Percentiles rank a stretch among this genome's conserved stretches.
Conservation (phyloP, 1,139 yeast species). For the Kurtzmaniella natalensis region DNA sequence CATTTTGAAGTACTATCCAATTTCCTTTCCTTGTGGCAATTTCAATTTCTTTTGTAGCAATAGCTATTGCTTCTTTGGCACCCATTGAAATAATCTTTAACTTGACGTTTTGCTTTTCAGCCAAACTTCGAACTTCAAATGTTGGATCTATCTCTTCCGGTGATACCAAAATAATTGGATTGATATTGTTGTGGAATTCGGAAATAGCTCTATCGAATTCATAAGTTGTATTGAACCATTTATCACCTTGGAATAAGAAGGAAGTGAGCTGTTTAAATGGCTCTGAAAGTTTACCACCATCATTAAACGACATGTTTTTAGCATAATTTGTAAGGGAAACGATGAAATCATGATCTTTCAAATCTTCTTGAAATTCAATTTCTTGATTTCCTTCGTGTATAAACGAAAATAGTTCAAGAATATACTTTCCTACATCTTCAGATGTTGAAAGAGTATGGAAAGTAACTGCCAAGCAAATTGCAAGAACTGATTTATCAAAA, state of each 20-base stretch:
- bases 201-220: conserved; percentile 21
- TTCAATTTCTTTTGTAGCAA: conserved; percentile 53
- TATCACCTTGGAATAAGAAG: conserved; percentile 22
- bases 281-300: conserved; percentile 15
- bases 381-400: neutral
- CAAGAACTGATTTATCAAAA: conserved; percentile 45
- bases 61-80: conserved; percentile 57
- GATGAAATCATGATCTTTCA: conserved; percentile 11
- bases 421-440: conserved; percentile 14
- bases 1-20: conserved; percentile 77
- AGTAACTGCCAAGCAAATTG: conserved; percentile 31
- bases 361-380: conserved; percentile 6
- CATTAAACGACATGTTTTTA: conserved; percentile 11
- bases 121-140: conserved; percentile 44
- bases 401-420: conserved; percentile 10
- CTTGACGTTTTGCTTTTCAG: conserved; percentile 20
- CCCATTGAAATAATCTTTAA: conserved; percentile 66
- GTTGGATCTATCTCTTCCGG: conserved; percentile 68
- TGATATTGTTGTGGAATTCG: conserved; percentile 6
- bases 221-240: conserved; percentile 23
- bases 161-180: conserved; percentile 53
- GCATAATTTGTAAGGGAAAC: conserved; percentile 10
- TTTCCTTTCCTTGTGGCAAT: conserved; percentile 41
- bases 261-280: conserved; percentile 14
- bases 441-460: conserved; percentile 26